Conservation (phyloP, 352 stramenopile species). For the Aphanomyces euteiches region DNA sequence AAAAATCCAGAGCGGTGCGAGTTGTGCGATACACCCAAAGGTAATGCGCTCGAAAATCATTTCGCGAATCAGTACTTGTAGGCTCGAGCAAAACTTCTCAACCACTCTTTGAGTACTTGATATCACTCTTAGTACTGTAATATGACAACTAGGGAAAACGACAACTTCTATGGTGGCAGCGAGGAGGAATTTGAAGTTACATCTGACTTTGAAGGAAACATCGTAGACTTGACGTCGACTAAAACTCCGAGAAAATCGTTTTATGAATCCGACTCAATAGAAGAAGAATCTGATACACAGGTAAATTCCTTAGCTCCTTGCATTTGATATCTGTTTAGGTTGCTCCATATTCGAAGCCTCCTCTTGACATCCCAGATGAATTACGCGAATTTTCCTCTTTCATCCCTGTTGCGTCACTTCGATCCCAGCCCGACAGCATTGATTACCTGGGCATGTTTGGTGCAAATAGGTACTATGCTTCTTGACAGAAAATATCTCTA, state of each 20-base stretch:
- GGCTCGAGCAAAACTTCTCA: conserved; percentile 1
- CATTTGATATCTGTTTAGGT: not conserved
- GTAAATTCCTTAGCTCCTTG: not conserved
- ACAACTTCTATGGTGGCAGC: conserved; percentile 7
- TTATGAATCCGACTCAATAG: conserved; percentile 24
- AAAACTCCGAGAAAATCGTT: not conserved
- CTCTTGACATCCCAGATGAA: not conserved
- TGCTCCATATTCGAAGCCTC: not conserved
- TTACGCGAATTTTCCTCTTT: conserved; percentile 20
- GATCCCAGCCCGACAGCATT: conserved; percentile 8
- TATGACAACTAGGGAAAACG: not conserved
- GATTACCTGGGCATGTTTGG: conserved; percentile 29
- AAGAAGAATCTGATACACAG: conserved; percentile 23
- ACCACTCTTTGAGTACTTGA: not conserved
- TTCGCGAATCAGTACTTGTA: conserved; percentile 5
- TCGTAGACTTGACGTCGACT: conserved; percentile 17
- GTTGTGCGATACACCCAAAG: conserved; percentile 18
- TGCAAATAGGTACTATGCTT: conserved; percentile 14
- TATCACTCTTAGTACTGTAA: no score
- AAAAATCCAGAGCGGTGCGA: not conserved
- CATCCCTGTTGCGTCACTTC: conserved; percentile 8
- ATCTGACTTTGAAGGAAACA: not conserved
- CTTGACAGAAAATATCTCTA: not conserved
- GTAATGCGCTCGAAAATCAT: not conserved
- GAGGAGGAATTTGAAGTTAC: conserved; percentile 7